Evolutionary conservation across 2,329 filamentous ascomycete species (phyloP), one percentile per base, ranked within the genome.

Genomic region (Zymoseptoria tritici): DNA sequence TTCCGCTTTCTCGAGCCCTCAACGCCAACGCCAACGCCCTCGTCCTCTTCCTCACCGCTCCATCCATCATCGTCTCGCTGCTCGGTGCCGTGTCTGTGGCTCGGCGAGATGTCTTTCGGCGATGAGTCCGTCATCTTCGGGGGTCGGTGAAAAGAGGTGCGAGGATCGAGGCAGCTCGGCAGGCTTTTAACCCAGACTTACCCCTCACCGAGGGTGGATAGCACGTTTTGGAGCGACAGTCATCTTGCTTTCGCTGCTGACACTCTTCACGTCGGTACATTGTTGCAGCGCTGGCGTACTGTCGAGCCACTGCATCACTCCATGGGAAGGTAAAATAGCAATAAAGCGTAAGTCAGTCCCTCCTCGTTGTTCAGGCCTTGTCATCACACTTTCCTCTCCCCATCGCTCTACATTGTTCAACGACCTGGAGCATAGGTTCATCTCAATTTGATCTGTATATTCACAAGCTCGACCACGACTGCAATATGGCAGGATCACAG

Each of bases 1-100:
- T 79, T 80, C 62, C 79, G 78, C 71, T 82, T 82, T 55, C 75
- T 72, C 42, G 66, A 70, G 58, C 66, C 68, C 60, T 72, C 71
- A 55, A 67, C 64, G n/a, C 68, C 71, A 55, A 67, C 64, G n/a
- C 68, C 70, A 68, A 67, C 70, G n/a, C 67, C 71, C 19, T 70
- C 74, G 16, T 70, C 73, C 24, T 71, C 71, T 8, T 70, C 72
- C n/a, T 72, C 75, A 51, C 66, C 74, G 61, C 74, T 78, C 67
- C 77, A 79, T 50, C 67, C 72, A 36, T 70, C 69, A 26, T 71
- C 69, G 21, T 67, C 63, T 20, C 62, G 58, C 29, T 66, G 64
- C 50, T 68, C 68, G 58, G 59, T 58, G 53, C 59, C 66, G 42
- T 57, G 61, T 55, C 58, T 64, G 29, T 24, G 22, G 22, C 52